Base-by-base conservation (phyloP, 371 early-diverging fungal species). In the Conidiobolus incongruus region DNA sequence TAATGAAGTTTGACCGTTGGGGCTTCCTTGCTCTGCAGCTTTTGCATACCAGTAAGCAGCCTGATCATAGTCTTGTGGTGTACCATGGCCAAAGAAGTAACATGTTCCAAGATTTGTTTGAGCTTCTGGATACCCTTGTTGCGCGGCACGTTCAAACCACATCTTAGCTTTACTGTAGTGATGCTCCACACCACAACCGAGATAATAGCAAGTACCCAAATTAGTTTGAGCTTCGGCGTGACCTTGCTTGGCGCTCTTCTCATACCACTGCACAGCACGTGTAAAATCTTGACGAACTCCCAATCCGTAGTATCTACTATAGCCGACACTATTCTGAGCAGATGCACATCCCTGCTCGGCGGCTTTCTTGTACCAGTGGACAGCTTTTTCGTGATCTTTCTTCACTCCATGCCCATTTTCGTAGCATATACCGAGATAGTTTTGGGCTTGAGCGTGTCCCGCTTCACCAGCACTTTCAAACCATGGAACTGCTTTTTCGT, bases 21-120 rank as follows among this genome's bases (percentile, higher is more conserved):
- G 61, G 44, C 78, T 77, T 10, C 77, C 81, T 52, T 68, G 70
- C 46, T 68, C 55, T 11, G 81, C 79, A 7, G 72, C 62, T 29
- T 59, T 56, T 23, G 64, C 47, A 52, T 76, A 80, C 75, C 74
- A 78, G 41, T 66, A 62, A 38, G 68, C 72, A 5, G 81, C 81
- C 37, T 68, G 63, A 19, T 54, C 52, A 47, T 73, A 66, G 42
- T 74, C 64, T 52, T 72, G 72, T 40, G 66, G 61, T 15, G 76
- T 68, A 23, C 79, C 81, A 44, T 76, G 68, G 23, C 74, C 77
- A 40, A 77, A 75, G 40, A 75, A 60, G 45, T 65, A 76, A 56
- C 88, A 85, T 51, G 83, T 79, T 1, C 84, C 92, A n/a, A 90
- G 63, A 6, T 77, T 72, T 23, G 88, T 67, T 48, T 75, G 74